These are phyloP conservation scores for Talaromyces thailandensis DNA, from an alignment of 495 filamentous ascomycete genomes.

Conservation along the genomic window DNA sequence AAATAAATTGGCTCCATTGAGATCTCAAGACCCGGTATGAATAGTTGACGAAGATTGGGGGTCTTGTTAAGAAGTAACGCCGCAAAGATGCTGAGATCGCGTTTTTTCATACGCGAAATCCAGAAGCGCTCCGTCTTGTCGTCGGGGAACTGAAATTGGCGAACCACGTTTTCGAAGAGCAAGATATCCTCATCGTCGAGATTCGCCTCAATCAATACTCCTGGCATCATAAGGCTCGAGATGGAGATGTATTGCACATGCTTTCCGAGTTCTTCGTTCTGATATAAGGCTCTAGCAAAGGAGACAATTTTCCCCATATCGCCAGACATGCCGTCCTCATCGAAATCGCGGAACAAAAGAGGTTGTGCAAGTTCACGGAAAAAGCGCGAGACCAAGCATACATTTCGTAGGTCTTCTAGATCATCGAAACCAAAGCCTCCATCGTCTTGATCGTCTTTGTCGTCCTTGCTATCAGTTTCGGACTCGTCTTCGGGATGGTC, in stretches of 20 bases:
- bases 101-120: slow-evolving; percentile 1
- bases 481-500: background rate
- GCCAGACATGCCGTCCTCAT: slow-evolving; percentile 6
- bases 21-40: slow-evolving; percentile 7
- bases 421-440: background rate
- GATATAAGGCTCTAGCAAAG: slow-evolving; percentile 13
- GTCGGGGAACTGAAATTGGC: slow-evolving; percentile 3
- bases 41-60: slow-evolving; percentile 16
- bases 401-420: slow-evolving; percentile 6
- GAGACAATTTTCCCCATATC: background rate
- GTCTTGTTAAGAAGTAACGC: slow-evolving; percentile 14
- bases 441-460: background rate
- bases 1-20: slow-evolving; percentile 10
- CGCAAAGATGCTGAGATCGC: slow-evolving; percentile 10
- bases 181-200: background rate
- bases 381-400: slow-evolving; percentile 16
- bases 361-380: slow-evolving; percentile 18
- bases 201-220: too few relatives aligned
- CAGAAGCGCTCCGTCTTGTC: slow-evolving; percentile 3
- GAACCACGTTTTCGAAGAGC: slow-evolving; percentile 6
- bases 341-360: slow-evolving; percentile 13
- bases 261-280: slow-evolving; percentile 12
- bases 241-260: slow-evolving; percentile 10
- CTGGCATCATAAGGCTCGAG: background rate
- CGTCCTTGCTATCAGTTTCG: background rate